phyloP scores from a whole-genome alignment of 1,284 basidiomycete species.

The Peniophora sp. region DNA sequence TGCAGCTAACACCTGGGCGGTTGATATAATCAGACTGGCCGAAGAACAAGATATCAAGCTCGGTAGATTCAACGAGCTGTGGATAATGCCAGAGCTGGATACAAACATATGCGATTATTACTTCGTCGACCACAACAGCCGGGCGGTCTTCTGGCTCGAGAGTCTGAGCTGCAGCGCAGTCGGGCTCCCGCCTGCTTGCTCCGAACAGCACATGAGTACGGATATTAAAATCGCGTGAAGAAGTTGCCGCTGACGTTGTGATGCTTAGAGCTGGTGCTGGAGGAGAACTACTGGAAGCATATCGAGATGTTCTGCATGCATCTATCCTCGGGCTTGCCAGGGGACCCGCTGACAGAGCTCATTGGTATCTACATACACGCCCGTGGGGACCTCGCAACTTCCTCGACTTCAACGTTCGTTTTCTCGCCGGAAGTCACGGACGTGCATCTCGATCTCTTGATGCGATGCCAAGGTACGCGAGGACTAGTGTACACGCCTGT shows the following conservation, averaged over 20 bases:
- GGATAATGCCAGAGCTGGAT: conserved; percentile 38
- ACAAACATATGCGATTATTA: conserved; percentile 41
- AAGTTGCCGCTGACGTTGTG: no score
- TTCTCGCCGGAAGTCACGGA: no score
- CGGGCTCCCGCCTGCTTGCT: conserved; percentile 33
- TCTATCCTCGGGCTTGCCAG: no score
- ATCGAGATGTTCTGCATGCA: no score
- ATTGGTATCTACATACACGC: no score
- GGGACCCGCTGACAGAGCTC: no score
- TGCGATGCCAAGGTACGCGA: neutral
- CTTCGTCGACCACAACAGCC: conserved; percentile 37
- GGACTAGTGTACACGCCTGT: neutral
- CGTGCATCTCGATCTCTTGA: no score
- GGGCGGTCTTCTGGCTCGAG: conserved; percentile 44
- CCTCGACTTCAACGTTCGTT: no score
- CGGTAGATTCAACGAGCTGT: conserved; percentile 36
- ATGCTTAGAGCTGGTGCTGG: no score
- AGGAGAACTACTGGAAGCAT: no score
- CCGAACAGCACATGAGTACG: conserved; percentile 42
- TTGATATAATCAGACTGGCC: neutral
- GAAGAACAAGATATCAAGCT: conserved; percentile 20
- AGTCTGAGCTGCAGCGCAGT: conserved; percentile 28
- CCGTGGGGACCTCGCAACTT: no score
- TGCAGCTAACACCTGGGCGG: neutral
- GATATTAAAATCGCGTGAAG: neutral